A percentile compares a stretch with the other conserved stretches of the same genome.
These are phyloP conservation scores for Erodium maritimum DNA, from an alignment of 345 rosid genomes.

Conservation along the genomic window DNA sequence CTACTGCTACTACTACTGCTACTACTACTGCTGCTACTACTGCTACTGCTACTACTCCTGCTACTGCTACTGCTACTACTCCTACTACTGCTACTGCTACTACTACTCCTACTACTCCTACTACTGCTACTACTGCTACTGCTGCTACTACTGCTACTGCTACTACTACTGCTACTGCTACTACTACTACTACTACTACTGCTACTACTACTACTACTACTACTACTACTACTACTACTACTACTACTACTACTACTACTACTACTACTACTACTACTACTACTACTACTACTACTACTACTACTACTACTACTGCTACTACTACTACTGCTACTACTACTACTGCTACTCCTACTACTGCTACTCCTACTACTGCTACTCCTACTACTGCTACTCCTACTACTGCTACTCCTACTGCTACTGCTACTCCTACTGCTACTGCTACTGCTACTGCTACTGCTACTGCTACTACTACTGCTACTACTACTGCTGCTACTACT, in stretches of 20 bases:
- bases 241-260: too few species aligned
- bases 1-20: not conserved
- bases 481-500: not conserved
- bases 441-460: not conserved
- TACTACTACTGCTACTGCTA: not conserved
- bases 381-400: too few species aligned
- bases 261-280: too few species aligned
- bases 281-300: not conserved
- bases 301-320: not conserved
- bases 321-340: not conserved
- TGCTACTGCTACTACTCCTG: constrained; percentile 1
- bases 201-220: too few species aligned
- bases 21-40: not conserved
- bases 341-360: too few species aligned
- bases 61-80: too few species aligned
- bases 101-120: too few species aligned
- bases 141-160: not conserved
- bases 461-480: not conserved
- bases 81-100: too few species aligned
- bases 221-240: too few species aligned
- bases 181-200: not conserved
- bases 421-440: not conserved
- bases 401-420: not conserved
- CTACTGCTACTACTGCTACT: too few species aligned
- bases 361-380: too few species aligned